Evolutionary conservation across 2,329 filamentous ascomycete species (phyloP).

Genomic region (Ophiostoma sp.): DNA sequence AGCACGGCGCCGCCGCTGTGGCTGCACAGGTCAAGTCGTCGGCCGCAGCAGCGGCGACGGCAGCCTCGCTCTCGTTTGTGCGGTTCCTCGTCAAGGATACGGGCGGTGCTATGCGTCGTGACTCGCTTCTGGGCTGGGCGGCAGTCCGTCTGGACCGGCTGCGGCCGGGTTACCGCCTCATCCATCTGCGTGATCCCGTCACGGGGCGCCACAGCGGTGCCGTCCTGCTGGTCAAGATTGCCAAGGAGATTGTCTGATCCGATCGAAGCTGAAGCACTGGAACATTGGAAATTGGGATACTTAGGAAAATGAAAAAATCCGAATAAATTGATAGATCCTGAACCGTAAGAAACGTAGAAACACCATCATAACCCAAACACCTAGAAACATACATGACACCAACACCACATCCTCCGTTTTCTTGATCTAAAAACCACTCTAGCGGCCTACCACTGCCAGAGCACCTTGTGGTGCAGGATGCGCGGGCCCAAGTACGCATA

Average conservation of each 20-base stretch:
- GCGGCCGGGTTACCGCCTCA: constrained; percentile 66
- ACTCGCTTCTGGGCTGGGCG: constrained; percentile 80
- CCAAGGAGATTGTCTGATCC: constrained; percentile 45
- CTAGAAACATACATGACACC: neutral
- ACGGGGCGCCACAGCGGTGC: constrained; percentile 62
- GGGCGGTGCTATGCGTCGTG: constrained; percentile 65
- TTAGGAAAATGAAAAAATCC: neutral
- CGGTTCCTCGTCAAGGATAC: constrained; percentile 77
- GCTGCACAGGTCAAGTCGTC: neutral
- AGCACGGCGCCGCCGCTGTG: constrained; percentile 1
- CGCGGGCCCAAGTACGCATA: constrained; percentile 80
- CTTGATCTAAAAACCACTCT: too few relatives aligned
- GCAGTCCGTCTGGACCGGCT: constrained; percentile 81
- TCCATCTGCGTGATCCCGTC: constrained; percentile 63
- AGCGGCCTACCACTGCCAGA: constrained; percentile 50
- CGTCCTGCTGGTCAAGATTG: constrained; percentile 66
- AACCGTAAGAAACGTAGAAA: neutral
- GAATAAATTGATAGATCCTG: constrained; percentile 1
- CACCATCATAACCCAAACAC: neutral
- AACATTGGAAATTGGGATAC: neutral
- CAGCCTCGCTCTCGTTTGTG: constrained; percentile 67
- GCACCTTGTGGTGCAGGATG: constrained; percentile 75
- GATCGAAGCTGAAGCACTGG: neutral
- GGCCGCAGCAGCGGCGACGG: constrained; percentile 43
- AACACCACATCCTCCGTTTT: too few relatives aligned